phyloP scores from a whole-genome alignment of 495 filamentous ascomycete species.

The Barbatosphaeria neglecta region DNA sequence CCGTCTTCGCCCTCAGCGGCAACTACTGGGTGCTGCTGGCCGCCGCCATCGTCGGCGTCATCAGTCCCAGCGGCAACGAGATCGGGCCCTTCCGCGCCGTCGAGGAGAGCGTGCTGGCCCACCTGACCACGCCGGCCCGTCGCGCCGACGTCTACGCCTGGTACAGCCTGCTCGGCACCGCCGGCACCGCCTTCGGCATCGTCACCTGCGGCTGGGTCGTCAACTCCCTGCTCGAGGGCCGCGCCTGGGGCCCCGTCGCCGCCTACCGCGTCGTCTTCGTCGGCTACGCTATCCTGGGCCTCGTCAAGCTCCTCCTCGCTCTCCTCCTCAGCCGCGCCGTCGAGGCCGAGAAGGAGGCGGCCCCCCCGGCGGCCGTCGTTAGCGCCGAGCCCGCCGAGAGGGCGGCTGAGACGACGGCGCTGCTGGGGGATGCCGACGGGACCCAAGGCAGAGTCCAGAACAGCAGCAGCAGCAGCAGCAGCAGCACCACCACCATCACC shows the following conservation, averaged over 20 bases:
- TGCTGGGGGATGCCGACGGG: conserved; percentile 28
- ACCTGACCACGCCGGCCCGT: conserved; percentile 48
- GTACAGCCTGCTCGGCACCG: conserved; percentile 62
- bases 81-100: conserved; percentile 75
- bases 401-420: conserved; percentile 28
- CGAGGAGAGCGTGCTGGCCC: conserved; percentile 66
- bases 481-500: too few relatives aligned
- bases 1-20: conserved; percentile 52
- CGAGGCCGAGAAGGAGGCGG: conserved; percentile 36
- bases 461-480: not conserved
- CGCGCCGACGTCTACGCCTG: conserved; percentile 72
- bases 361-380: not conserved
- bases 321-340: conserved; percentile 46
- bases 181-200: conserved; percentile 56
- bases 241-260: conserved; percentile 42
- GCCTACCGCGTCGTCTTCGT: conserved; percentile 63
- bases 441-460: not conserved
- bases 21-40: conserved; percentile 66
- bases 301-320: conserved; percentile 52
- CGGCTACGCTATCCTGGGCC: conserved; percentile 54
- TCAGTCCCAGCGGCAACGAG: conserved; percentile 71
- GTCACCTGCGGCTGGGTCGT: conserved; percentile 56
- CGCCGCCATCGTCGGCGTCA: conserved; percentile 70
- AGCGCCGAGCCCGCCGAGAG: not conserved
- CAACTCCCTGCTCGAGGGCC: conserved; percentile 32